Evolutionary conservation across 768 basidiomycete species (phyloP).

Genomic region (Xerocomellus dryophilus): DNA sequence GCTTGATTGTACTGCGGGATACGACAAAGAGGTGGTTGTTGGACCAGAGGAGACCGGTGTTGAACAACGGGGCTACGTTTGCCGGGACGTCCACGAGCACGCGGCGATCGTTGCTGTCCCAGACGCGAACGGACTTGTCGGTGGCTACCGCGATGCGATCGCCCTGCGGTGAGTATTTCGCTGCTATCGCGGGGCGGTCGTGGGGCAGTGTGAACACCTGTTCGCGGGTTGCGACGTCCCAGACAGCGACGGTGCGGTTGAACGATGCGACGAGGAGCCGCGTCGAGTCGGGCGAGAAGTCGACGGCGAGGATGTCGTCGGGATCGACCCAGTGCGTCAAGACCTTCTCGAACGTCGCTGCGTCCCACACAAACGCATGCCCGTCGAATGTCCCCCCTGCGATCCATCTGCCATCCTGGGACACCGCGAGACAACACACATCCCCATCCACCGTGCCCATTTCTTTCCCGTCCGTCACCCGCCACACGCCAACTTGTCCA

Average conservation of each 20-base stretch:
- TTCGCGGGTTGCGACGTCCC: no score
- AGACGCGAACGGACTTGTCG: no score
- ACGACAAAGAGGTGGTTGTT: no score
- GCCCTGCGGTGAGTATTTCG: no score
- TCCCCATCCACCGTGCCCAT: background rate
- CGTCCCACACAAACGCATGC: background rate
- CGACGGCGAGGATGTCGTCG: background rate
- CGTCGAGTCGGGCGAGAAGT: constrained; percentile 2
- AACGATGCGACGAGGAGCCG: background rate
- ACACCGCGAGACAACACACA: background rate
- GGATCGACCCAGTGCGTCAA: background rate
- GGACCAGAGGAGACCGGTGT: no score
- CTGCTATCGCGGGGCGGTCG: no score
- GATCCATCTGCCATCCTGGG: constrained; percentile 3
- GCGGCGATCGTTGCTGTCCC: no score
- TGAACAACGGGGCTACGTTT: no score
- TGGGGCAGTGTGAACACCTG: no score
- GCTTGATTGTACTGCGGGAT: no score
- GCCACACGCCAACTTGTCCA: background rate
- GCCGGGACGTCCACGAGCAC: background rate
- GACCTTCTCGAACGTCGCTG: background rate
- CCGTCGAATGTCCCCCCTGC: background rate
- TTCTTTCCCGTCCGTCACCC: background rate
- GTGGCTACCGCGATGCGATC: no score
- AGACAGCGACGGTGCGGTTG: no score